These are phyloP conservation scores for Ambrosiella cleistominuta DNA, from an alignment of 2,329 filamentous ascomycete species.

Conservation along the genomic window DNA sequence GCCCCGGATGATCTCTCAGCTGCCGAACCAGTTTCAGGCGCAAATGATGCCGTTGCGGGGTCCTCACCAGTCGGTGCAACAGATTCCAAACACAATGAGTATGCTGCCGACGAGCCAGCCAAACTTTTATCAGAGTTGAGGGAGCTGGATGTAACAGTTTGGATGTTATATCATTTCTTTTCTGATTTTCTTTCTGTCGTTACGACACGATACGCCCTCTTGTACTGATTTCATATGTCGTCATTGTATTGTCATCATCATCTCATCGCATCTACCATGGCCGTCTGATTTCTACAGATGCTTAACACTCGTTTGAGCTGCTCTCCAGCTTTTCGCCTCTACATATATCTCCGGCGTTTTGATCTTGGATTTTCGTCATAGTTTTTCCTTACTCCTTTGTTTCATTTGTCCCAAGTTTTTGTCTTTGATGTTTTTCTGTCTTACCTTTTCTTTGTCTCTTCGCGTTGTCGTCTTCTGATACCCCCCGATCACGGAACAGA, in stretches of 20 bases:
- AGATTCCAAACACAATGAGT: not conserved
- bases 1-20: slow-evolving; percentile 7
- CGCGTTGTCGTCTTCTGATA: slow-evolving; percentile 4
- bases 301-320: not conserved
- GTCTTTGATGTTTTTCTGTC: not conserved
- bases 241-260: slow-evolving; percentile 1
- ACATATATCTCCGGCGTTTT: not conserved
- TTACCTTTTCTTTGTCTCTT: not conserved
- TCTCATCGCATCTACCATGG: not conserved
- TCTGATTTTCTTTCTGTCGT: not conserved
- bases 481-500: not conserved
- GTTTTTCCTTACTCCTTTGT: not conserved
- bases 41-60: slow-evolving; percentile 1
- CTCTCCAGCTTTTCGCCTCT: not conserved
- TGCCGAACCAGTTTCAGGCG: slow-evolving; percentile 2
- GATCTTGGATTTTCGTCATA: not conserved
- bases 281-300: not conserved
- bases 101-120: slow-evolving; percentile 10
- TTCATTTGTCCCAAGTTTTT: not conserved
- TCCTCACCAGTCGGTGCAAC: not conserved
- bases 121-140: slow-evolving; percentile 1
- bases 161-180: not conserved
- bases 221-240: not conserved
- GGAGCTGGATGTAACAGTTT: too few relatives aligned
- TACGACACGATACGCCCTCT: not conserved